Conservation (phyloP, 345 rosid species). For the Cardamine occulta region DNA sequence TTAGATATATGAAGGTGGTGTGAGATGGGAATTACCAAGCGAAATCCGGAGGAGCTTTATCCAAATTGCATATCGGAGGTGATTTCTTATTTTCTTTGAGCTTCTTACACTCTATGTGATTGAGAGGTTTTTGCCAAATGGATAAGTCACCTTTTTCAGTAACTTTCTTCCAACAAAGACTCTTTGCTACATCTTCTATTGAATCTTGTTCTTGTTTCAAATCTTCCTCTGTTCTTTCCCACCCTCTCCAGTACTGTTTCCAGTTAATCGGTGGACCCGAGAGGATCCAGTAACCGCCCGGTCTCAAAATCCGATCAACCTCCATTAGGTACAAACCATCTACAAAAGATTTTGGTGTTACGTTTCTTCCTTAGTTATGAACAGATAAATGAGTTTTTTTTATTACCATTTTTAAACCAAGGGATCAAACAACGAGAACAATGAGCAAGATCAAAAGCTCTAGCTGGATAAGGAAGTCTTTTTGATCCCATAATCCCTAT, state of each 20-base stretch:
- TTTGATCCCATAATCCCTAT: conserved; percentile 83
- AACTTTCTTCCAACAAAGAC: conserved; percentile 94
- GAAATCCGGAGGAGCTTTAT: conserved; percentile 63
- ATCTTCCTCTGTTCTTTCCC: conserved; percentile 87
- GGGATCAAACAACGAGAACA: conserved; percentile 98
- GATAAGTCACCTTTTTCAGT: conserved; percentile 70
- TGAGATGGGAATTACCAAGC: conserved; percentile 62
- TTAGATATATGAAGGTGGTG: not conserved
- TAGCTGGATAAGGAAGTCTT: conserved; percentile 91
- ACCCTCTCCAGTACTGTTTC: conserved; percentile 92
- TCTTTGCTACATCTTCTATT: conserved; percentile 78
- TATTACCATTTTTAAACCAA: conserved; percentile 68
- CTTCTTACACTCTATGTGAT: conserved; percentile 74
- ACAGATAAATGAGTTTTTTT: not conserved
- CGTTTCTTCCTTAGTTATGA: conserved; percentile 19
- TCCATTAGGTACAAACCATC: conserved; percentile 86
- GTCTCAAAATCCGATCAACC: conserved; percentile 89
- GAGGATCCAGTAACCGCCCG: conserved; percentile 98
- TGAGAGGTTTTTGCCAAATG: conserved; percentile 85
- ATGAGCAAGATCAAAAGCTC: conserved; percentile 97
- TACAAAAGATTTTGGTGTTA: conserved; percentile 38
- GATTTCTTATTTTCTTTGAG: conserved; percentile 54
- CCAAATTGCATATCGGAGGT: conserved; percentile 62
- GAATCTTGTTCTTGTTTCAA: conserved; percentile 83
- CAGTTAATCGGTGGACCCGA: conserved; percentile 95